Base-by-base conservation (phyloP, 179 eudicot genomes). In the Corrigiola litoralis region DNA sequence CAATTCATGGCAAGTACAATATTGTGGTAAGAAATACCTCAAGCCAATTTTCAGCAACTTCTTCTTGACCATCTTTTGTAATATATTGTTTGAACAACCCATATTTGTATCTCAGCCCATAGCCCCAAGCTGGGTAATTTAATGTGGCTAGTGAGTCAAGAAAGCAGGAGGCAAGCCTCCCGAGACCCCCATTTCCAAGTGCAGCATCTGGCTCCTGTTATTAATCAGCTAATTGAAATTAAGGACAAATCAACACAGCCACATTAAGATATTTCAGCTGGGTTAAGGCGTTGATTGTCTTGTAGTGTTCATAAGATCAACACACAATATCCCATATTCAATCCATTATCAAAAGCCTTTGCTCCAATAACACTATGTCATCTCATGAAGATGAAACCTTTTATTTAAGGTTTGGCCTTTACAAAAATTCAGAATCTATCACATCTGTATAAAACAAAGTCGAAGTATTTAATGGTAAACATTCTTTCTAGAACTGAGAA, bases 41-140 rank as follows among this genome's bases (percentile, higher is more conserved):
- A 73, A 92, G 98, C 98, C 98, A 92, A 72, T 80, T 80, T 75
- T 92, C 98, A 47, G 98, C 92, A 72, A 87, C 90, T 82, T 92
- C 98, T 77, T 87, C 96, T 72, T 92, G 98, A 48, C 98, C 98
- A 77, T 89, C 92, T 77, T 89, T 92, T 56, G 98, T 89, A 36
- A 92, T 87, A 33, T 33, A 59, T 58, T 92, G 98, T 72, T 92
- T 92, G 79, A 92, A 92, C 62, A 92, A 67, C 49, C 98, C 98
- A 73, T 92, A 75, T 75, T 82, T 92, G 87, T 92, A 92, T 64
- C 98, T 82, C 32, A 92, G 95, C 40, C 98, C 98, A 78, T 92
- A 92, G 28, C 98, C 98, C 96, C 96, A 92, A 18, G 96, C 96
- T 48, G 98, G 98, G 68, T 92, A 92, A 74, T 87, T 87, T 61